Evolutionary conservation across 306 rosid species (phyloP), one percentile per base, ranked within the genome.

Genomic region (Fragaria vesca): DNA sequence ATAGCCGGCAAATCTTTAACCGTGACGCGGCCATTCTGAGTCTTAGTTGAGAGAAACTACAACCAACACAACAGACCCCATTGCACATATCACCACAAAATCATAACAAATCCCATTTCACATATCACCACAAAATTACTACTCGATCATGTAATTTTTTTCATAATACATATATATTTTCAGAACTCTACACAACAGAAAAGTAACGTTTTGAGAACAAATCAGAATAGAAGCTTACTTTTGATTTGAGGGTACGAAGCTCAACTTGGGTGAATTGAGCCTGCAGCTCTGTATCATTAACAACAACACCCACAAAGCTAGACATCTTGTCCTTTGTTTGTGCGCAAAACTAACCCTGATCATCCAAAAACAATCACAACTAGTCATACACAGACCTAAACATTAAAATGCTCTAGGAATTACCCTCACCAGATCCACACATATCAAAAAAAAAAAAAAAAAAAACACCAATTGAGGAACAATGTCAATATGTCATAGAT

Each of bases 251-350:
- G 69, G 96, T 86, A 30, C 99, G 90, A 74, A 96, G 97, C 84
- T 93, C 99, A 77, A 96, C 99, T 93, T 96, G 99, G 57, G 99
- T 96, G 93, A 96, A 96, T 83, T 93, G 98, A 87, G 93, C 87
- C 83, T 96, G 99, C 55, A 96, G 97, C 94, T 85, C 82, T 82
- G 90, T 85, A 86, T 96, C 99, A 83, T 97, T 90, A 86, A 96
- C 96, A 77, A 96, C 60, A 73, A 96, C 99, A 32, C 99, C 99
- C 76, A 85, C 97, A 76, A 87, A 96, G 81, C 96, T 50, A 75
- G 99, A 96, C 99, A 96, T 93, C 73, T 81, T 89, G 72, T 69
- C 79, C 76, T 80, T 55, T 72, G 72, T 84, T 72, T 83, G 74
- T n/a, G 75, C 74, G 73, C 61, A 80, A 75, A 71, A 66, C 72